Conservation (phyloP, 306 rosid species). For the Gillenia trifoliata region DNA sequence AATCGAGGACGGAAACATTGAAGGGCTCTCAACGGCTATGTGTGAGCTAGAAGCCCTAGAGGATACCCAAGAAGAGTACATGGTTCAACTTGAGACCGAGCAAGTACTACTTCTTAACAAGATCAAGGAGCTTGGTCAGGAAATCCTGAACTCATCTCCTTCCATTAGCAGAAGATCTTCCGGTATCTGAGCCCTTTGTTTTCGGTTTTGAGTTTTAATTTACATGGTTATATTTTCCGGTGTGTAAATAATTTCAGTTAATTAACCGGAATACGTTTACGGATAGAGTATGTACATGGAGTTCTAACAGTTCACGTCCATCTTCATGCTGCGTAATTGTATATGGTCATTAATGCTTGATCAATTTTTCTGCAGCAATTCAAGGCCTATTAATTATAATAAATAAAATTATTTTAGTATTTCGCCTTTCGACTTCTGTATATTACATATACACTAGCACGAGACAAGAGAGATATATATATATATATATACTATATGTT, state of each 20-base stretch:
- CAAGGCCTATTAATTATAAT: not conserved
- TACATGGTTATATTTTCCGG: not conserved
- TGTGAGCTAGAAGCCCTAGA: constrained; percentile 70
- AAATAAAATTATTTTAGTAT: not conserved
- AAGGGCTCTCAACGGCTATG: constrained; percentile 53
- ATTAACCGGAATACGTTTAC: not conserved
- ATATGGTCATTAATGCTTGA: constrained; percentile 32
- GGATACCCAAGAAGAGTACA: constrained; percentile 67
- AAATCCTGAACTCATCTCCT: constrained; percentile 61
- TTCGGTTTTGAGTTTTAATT: not conserved
- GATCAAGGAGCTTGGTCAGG: constrained; percentile 75
- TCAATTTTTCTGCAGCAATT: not conserved
- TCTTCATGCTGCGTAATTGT: constrained; percentile 19
- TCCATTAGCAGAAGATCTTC: constrained; percentile 40
- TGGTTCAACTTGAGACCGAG: constrained; percentile 74
- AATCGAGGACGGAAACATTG: constrained; percentile 62
- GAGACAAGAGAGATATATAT: not conserved
- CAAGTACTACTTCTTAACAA: constrained; percentile 81
- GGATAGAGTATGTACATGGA: constrained; percentile 25
- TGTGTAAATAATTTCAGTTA: not conserved
- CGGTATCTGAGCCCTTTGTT: constrained; percentile 18
- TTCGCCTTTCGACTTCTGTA: not conserved
- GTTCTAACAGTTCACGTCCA: constrained; percentile 15
- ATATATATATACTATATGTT: not conserved
- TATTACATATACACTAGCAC: not conserved